These are phyloP conservation scores for Saccharomyces cerevisiae DNA, from an alignment of 805 yeast genomes.

Conservation along the genomic window DNA sequence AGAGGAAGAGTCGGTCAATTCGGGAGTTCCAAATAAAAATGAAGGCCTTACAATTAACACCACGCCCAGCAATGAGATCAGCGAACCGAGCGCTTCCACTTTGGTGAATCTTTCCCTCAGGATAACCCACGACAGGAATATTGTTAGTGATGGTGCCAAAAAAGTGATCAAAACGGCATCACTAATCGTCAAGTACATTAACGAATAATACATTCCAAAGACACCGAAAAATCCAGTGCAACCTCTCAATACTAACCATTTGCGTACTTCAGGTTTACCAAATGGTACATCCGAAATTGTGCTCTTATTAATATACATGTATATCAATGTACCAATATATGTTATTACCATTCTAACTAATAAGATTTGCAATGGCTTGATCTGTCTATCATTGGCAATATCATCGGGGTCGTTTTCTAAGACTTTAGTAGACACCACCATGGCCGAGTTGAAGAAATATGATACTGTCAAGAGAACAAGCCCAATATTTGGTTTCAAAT, in stretches of 20 bases:
- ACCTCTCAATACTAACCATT: constrained; percentile 54
- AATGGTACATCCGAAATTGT: constrained; percentile 52
- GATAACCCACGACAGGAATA: constrained; percentile 59
- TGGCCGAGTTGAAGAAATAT: constrained; percentile 66
- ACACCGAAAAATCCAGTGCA: constrained; percentile 72
- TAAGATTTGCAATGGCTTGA: constrained; percentile 72
- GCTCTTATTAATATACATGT: constrained; percentile 40
- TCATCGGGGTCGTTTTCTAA: constrained; percentile 57
- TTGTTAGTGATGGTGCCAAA: constrained; percentile 68
- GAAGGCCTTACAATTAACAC: constrained; percentile 73
- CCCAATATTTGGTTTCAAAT: constrained; percentile 40
- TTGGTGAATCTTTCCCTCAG: constrained; percentile 59
- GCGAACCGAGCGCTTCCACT: constrained; percentile 61
- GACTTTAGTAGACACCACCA: constrained; percentile 71
- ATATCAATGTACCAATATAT: constrained; percentile 45
- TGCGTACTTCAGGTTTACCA: constrained; percentile 57
- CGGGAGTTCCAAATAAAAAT: constrained; percentile 47
- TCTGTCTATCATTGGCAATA: constrained; percentile 36
- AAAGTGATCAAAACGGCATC: constrained; percentile 80
- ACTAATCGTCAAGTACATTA: constrained; percentile 64
- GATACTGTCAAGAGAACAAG: constrained; percentile 48
- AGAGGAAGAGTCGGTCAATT: constrained; percentile 3
- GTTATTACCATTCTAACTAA: constrained; percentile 74
- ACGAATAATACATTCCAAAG: constrained; percentile 65
- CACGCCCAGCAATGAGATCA: constrained; percentile 67